Percentiles rank a stretch among this genome's conserved stretches.
Evolutionary conservation across 2,329 filamentous ascomycete species (phyloP).

Genomic region (Phyllachora maydis): DNA sequence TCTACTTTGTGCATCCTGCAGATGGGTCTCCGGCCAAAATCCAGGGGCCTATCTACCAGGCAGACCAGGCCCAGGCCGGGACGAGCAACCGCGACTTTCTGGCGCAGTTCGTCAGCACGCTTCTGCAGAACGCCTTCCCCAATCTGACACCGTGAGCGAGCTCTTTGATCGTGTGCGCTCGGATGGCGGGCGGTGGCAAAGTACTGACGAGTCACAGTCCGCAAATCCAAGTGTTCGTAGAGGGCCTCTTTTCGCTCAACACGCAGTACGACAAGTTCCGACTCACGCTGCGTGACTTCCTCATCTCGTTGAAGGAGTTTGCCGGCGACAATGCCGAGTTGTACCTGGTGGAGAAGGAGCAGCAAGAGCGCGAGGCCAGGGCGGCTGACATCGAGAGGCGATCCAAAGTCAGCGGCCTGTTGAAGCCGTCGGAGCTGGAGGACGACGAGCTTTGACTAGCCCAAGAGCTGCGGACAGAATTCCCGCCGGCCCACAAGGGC

Average conservation of each 20-base stretch:
- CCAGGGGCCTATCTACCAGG: conserved; percentile 71
- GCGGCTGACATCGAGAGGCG: conserved; percentile 77
- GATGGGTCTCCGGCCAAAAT: conserved; percentile 61
- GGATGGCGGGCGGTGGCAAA: too few species aligned
- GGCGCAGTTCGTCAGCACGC: conserved; percentile 63
- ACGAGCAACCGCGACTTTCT: conserved; percentile 86
- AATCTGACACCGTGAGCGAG: conserved; percentile 65
- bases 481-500: conserved; percentile 16
- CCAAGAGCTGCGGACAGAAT: conserved; percentile 43
- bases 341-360: conserved; percentile 85
- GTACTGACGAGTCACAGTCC: conserved; percentile 35
- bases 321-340: conserved; percentile 88
- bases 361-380: conserved; percentile 69
- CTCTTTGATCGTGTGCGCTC: not conserved
- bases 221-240: conserved; percentile 80
- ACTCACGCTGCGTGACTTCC: conserved; percentile 83
- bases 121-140: conserved; percentile 78
- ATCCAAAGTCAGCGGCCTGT: conserved; percentile 83
- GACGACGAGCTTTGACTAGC: conserved; percentile 80
- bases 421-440: conserved; percentile 92
- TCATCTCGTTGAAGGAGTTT: conserved; percentile 94
- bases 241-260: conserved; percentile 74
- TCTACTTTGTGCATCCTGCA: conserved; percentile 73
- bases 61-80: conserved; percentile 63
- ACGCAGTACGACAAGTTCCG: conserved; percentile 89